Base-by-base conservation (phyloP, 805 yeast species). In the Ogataea neopini region DNA sequence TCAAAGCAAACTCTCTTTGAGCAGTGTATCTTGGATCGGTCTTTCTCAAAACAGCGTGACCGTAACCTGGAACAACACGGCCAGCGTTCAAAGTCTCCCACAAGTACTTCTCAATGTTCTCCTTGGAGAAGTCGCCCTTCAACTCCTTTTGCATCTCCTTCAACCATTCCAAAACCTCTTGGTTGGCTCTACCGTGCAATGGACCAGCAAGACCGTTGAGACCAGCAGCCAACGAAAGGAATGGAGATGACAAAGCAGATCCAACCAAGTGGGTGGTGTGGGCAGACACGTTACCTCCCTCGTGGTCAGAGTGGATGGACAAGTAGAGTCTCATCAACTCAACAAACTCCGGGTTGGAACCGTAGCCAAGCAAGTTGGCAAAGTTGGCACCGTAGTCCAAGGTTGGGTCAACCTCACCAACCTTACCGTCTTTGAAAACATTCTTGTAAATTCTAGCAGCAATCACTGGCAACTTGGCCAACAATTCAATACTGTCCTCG, bases 21-120 rank as follows among this genome's bases (percentile, higher is more conserved):
- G 94, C 94, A 37, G 78, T 81, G 79, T 84, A 86, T 70, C 95
- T 82, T 66, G 95, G 95, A 71, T 86, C 95, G 20, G 95, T 84
- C 81, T 86, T 83, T 76, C 94, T 84, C 64, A 86, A 77, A 45
- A 86, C 94, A 48, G 92, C 94, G 68, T 86, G 94, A 62, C 94
- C 94, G 68, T 86, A 86, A 67, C 94, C 94, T 66, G 94, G 94
- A 57, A 86, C 84, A 62, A 86, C 94, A 69, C 94, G 83, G 64
- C 92, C 91, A 49, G 86, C 71, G 68, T 86, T 86, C 60, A 86
- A 75, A 44, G 88, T 83, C 45, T 81, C 83, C 91, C 92, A 84
- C 56, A 86, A 71, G 75, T 83, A 84, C 67, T 81, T 80, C 71
- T 81, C 88, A 62, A 86, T 82, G 63, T 84, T 77, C 63, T 75